Conservation (phyloP, 2,329 filamentous ascomycete genomes). For the Sarocladium brachiariae region DNA sequence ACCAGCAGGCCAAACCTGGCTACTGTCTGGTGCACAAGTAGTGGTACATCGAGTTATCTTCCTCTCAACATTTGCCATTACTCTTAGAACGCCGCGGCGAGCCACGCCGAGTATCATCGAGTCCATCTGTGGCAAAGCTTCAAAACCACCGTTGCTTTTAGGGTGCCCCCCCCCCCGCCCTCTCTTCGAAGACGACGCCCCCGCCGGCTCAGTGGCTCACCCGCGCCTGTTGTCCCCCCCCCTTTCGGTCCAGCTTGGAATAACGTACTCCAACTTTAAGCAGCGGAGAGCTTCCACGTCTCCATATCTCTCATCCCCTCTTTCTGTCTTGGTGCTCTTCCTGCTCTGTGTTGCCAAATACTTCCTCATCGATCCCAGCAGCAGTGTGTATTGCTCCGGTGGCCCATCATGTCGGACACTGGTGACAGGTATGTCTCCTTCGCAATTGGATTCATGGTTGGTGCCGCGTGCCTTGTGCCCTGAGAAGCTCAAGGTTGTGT, state of each 20-base stretch:
- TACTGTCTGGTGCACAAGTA: too few relatives aligned
- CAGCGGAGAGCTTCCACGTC: slow-evolving; percentile 1
- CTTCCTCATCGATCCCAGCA: neutral
- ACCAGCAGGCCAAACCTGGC: too few relatives aligned
- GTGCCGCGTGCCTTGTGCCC: neutral
- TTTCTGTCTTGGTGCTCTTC: neutral
- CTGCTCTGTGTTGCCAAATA: neutral
- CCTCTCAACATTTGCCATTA: too few relatives aligned
- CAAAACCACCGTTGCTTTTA: too few relatives aligned
- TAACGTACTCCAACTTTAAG: slow-evolving; percentile 5
- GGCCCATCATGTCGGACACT: slow-evolving; percentile 27
- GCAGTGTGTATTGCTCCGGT: neutral
- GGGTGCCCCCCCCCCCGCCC: neutral
- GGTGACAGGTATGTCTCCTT: slow-evolving; percentile 26
- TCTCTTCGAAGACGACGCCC: neutral
- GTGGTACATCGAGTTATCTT: too few relatives aligned
- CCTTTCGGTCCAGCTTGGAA: neutral
- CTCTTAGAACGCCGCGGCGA: too few relatives aligned
- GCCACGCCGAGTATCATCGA: neutral
- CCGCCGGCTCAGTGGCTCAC: neutral
- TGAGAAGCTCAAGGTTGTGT: neutral
- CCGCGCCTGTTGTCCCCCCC: neutral
- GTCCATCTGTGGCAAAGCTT: neutral
- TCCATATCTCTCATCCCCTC: neutral
- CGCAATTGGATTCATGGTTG: too few relatives aligned